A percentile compares a stretch with the other conserved stretches of the same genome.
phyloP scores from a whole-genome alignment of 345 rosid genomes.

The Populus davidiana region DNA sequence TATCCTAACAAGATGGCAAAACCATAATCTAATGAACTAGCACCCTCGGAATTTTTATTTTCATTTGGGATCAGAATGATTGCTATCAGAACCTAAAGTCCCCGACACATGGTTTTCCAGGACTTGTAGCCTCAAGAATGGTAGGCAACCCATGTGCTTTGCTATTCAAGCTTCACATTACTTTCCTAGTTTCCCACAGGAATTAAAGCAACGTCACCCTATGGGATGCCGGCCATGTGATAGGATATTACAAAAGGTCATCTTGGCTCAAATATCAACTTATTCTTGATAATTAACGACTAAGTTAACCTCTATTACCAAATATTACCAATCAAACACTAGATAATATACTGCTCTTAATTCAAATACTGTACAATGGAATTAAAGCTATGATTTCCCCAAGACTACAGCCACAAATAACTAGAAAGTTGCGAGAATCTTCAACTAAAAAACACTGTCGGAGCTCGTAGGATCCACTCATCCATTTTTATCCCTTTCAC shows the following conservation, averaged over 20 bases:
- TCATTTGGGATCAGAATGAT: neutral
- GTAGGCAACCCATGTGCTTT: neutral
- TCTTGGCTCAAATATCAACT: neutral
- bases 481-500: too few relatives aligned
- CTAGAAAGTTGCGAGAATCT: too few relatives aligned
- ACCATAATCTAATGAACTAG: neutral
- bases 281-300: too few relatives aligned
- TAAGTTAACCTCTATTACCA: neutral
- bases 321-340: neutral
- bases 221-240: constrained; percentile 6
- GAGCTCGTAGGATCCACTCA: too few relatives aligned
- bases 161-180: neutral
- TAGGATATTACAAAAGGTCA: neutral
- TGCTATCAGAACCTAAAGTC: neutral
- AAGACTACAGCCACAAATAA: too few relatives aligned
- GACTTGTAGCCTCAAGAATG: neutral
- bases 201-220: neutral
- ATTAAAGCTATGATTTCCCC: too few relatives aligned
- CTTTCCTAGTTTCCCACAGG: neutral
- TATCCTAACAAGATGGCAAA: neutral
- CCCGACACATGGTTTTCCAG: neutral
- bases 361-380: neutral
- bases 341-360: neutral
- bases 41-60: neutral
- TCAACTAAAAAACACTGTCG: too few relatives aligned